Evolutionary conservation across 106 monocot species (phyloP).

Genomic region (Posidonia australis): DNA sequence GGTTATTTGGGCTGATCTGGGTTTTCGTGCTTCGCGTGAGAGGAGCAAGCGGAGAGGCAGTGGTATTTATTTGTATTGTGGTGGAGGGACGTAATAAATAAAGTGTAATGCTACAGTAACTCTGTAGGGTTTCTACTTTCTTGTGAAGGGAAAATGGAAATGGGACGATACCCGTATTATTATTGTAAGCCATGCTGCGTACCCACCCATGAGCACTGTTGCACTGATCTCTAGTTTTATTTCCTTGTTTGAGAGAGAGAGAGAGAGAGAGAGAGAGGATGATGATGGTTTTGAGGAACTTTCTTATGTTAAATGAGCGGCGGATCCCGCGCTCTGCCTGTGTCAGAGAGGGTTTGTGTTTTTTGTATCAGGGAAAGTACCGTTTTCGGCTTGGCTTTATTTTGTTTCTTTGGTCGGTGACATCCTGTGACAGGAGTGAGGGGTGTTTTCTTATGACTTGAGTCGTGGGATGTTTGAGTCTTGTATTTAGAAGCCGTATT

Average conservation of each 20-base stretch:
- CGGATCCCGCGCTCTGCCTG: neutral
- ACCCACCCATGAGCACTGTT: too few relatives aligned
- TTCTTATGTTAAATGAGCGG: neutral
- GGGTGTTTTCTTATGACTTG: too few relatives aligned
- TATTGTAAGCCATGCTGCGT: too few relatives aligned
- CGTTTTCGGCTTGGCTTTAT: neutral
- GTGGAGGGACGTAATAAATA: neutral
- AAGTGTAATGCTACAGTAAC: too few relatives aligned
- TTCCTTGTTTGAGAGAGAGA: neutral
- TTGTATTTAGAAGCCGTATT: too few relatives aligned
- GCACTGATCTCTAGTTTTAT: too few relatives aligned
- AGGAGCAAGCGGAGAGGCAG: neutral
- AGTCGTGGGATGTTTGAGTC: too few relatives aligned
- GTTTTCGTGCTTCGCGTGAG: neutral
- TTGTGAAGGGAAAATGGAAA: too few relatives aligned
- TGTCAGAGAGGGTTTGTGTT: neutral
- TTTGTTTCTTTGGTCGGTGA: neutral
- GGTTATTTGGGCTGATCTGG: neutral
- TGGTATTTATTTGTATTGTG: neutral
- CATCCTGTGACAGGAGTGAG: too few relatives aligned
- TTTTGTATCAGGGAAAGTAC: neutral
- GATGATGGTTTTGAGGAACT: too few relatives aligned
- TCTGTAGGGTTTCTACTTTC: neutral
- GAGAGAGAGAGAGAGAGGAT: neutral
- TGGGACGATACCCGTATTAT: too few relatives aligned